phyloP scores from a whole-genome alignment of 139 green algal genomes.

The Chlorella sp. region DNA sequence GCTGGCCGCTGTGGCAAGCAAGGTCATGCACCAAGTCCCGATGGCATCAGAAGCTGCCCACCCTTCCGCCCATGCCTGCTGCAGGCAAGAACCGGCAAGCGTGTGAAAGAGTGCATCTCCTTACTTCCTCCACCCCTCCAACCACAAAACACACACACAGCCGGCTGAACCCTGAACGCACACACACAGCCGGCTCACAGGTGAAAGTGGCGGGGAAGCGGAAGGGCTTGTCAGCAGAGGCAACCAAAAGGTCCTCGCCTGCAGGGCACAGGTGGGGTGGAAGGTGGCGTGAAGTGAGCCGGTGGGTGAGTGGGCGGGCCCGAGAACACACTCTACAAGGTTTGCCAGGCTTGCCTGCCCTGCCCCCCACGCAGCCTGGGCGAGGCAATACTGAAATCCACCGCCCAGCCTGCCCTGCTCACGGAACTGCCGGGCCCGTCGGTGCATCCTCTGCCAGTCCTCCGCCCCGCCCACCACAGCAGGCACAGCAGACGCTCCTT shows the following conservation, averaged over 20 bases:
- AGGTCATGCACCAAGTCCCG: no score
- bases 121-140: background rate
- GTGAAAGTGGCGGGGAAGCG: constrained; percentile 98
- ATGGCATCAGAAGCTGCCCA: no score
- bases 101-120: no score
- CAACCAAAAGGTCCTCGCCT: constrained; percentile 96
- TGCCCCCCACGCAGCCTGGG: background rate
- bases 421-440: no score
- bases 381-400: background rate
- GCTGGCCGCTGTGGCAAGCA: no score
- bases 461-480: no score
- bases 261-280: background rate
- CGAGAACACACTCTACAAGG: background rate
- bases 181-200: constrained; percentile 86
- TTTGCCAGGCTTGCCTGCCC: background rate
- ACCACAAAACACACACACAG: background rate
- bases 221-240: constrained; percentile 97
- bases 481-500: no score
- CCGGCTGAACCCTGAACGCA: no score
- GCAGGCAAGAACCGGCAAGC: no score
- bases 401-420: background rate
- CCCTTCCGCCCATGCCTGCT: no score
- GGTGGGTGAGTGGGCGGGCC: background rate
- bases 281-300: background rate
- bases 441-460: no score